phyloP scores from a whole-genome alignment of 371 early-diverging fungal species.

The Coemansia sp. region DNA sequence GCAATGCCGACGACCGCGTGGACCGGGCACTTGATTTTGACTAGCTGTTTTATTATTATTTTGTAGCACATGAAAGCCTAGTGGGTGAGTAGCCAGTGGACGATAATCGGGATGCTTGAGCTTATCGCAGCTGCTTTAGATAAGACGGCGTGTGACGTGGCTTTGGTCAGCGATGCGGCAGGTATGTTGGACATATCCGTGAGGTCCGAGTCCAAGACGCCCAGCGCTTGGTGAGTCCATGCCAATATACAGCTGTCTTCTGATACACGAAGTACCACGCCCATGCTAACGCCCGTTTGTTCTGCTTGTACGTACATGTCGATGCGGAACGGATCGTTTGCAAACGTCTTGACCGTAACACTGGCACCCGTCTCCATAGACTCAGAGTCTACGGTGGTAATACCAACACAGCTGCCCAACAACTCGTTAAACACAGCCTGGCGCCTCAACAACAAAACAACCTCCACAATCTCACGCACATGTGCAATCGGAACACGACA shows the following conservation, averaged over 20 bases:
- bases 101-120: slow-evolving; percentile 33
- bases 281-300: not conserved
- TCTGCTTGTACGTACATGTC: slow-evolving; percentile 12
- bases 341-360: slow-evolving; percentile 22
- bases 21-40: slow-evolving; percentile 47
- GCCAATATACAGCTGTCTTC: slow-evolving; percentile 26
- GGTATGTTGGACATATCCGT: slow-evolving; percentile 13
- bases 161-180: not conserved
- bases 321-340: slow-evolving; percentile 49
- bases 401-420: slow-evolving; percentile 29
- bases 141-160: slow-evolving; percentile 12
- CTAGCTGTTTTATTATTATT: not conserved
- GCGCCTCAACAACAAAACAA: slow-evolving; percentile 39
- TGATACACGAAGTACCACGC: slow-evolving; percentile 21
- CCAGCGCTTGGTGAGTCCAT: slow-evolving; percentile 32
- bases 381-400: too few species aligned
- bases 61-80: not conserved
- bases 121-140: slow-evolving; percentile 27
- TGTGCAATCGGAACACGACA: slow-evolving; percentile 24
- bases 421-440: slow-evolving; percentile 48
- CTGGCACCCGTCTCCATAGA: not conserved
- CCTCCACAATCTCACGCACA: slow-evolving; percentile 10
- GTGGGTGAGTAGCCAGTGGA: slow-evolving; percentile 21
- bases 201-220: slow-evolving; percentile 6
- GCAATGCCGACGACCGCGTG: slow-evolving; percentile 50